A percentile compares a stretch with the other conserved stretches of the same genome.
phyloP scores from a whole-genome alignment of 2,329 filamentous ascomycete genomes.

The Verticillium dahliae region DNA sequence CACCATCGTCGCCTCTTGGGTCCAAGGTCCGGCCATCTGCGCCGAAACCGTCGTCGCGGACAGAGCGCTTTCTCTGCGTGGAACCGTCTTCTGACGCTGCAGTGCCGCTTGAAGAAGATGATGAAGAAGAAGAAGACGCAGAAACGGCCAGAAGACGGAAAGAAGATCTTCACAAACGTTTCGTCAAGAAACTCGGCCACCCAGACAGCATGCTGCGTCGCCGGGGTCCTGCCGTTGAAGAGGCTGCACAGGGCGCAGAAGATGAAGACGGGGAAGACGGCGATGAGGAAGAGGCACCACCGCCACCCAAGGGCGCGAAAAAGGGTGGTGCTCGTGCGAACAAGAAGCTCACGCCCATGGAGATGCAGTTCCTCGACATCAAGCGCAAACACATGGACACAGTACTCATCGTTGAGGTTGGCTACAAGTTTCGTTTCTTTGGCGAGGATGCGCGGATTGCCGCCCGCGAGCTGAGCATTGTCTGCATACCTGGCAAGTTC shows the following conservation, averaged over 20 bases:
- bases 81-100: slow-evolving; percentile 31
- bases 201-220: slow-evolving; percentile 73
- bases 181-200: slow-evolving; percentile 83
- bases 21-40: background rate
- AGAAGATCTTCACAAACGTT: slow-evolving; percentile 71
- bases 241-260: slow-evolving; percentile 46
- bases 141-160: slow-evolving; percentile 49
- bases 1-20: slow-evolving; percentile 8
- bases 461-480: slow-evolving; percentile 85
- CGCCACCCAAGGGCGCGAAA: slow-evolving; percentile 38
- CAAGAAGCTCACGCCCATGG: slow-evolving; percentile 91
- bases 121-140: slow-evolving; percentile 39
- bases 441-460: slow-evolving; percentile 89
- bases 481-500: slow-evolving; percentile 94
- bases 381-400: slow-evolving; percentile 89
- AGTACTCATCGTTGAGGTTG: slow-evolving; percentile 85
- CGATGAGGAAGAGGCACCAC: slow-evolving; percentile 43
- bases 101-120: slow-evolving; percentile 21
- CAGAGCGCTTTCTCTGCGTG: slow-evolving; percentile 46
- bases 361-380: slow-evolving; percentile 87
- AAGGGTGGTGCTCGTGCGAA: slow-evolving; percentile 52
- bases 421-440: slow-evolving; percentile 97
- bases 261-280: slow-evolving; percentile 46
- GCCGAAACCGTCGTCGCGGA: slow-evolving; percentile 27
- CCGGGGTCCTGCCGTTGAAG: slow-evolving; percentile 42